These are phyloP conservation scores for Arabidopsis lyrata DNA, from an alignment of 441 rosid species.

Conservation along the genomic window DNA sequence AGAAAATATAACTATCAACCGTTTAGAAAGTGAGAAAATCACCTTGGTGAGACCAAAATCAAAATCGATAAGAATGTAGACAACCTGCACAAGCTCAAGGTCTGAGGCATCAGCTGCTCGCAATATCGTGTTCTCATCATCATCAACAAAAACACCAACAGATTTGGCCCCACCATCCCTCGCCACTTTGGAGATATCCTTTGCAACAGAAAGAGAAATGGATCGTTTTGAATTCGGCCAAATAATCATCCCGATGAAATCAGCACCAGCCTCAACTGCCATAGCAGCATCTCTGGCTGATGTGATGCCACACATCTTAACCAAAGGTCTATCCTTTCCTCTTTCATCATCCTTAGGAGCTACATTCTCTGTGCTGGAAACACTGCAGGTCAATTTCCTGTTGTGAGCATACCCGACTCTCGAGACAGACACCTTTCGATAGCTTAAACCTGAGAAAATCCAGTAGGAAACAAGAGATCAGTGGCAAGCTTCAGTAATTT, in stretches of 20 bases:
- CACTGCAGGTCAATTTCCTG: slow-evolving; percentile 36
- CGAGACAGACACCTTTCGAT: slow-evolving; percentile 31
- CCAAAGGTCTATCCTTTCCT: slow-evolving; percentile 49
- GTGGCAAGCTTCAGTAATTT: slow-evolving; percentile 6
- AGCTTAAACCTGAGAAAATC: slow-evolving; percentile 43
- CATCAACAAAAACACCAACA: slow-evolving; percentile 94
- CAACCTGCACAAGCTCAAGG: slow-evolving; percentile 83
- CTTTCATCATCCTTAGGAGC: slow-evolving; percentile 29
- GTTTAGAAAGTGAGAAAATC: slow-evolving; percentile 2
- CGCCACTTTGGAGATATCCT: slow-evolving; percentile 84
- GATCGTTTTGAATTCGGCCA: slow-evolving; percentile 89
- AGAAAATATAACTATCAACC: slow-evolving; percentile 21
- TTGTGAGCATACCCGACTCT: slow-evolving; percentile 36
- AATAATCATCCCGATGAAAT: slow-evolving; percentile 86
- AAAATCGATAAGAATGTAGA: slow-evolving; percentile 21
- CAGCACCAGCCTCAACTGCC: slow-evolving; percentile 93
- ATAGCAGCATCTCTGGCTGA: slow-evolving; percentile 81
- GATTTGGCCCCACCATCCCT: slow-evolving; percentile 76
- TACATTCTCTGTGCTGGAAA: slow-evolving; percentile 45
- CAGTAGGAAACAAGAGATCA: slow-evolving; percentile 12
- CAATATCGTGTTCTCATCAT: slow-evolving; percentile 67
- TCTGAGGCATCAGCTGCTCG: slow-evolving; percentile 71
- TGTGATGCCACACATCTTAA: slow-evolving; percentile 93
- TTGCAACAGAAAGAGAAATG: slow-evolving; percentile 70
- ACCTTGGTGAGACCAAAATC: slow-evolving; percentile 9